Evolutionary conservation across 768 basidiomycete species (phyloP).

Genomic region (Daedaleopsis sinensis): DNA sequence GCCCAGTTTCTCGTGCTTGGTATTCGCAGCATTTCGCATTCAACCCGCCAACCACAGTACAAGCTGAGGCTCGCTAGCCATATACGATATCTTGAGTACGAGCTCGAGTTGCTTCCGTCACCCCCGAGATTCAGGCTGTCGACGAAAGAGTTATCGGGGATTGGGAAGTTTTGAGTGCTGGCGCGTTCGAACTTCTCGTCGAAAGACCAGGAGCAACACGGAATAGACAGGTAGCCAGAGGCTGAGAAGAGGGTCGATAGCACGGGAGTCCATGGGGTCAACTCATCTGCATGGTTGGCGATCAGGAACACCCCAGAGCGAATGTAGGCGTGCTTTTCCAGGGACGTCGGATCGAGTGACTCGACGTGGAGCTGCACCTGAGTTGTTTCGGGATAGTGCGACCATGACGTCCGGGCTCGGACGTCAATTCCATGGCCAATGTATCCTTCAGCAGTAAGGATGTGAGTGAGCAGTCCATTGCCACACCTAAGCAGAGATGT

Average conservation of each 20-base stretch:
- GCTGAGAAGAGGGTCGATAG: slow-evolving; percentile 64
- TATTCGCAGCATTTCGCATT: slow-evolving; percentile 85
- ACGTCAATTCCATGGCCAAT: slow-evolving; percentile 84
- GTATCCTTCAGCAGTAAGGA: slow-evolving; percentile 84
- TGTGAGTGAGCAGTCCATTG: slow-evolving; percentile 91
- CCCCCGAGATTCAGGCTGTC: slow-evolving; percentile 61
- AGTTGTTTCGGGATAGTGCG: slow-evolving; percentile 67
- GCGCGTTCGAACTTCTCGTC: slow-evolving; percentile 65
- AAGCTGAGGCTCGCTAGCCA: slow-evolving; percentile 79
- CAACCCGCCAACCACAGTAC: slow-evolving; percentile 84
- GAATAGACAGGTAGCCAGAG: slow-evolving; percentile 79
- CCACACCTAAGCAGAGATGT: slow-evolving; percentile 63
- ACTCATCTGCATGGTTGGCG: slow-evolving; percentile 95
- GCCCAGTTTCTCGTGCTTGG: slow-evolving; percentile 96
- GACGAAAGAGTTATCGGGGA: slow-evolving; percentile 33
- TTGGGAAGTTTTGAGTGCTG: slow-evolving; percentile 31
- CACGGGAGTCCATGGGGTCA: slow-evolving; percentile 93
- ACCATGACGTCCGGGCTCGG: slow-evolving; percentile 85
- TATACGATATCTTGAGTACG: slow-evolving; percentile 83
- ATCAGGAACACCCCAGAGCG: slow-evolving; percentile 71
- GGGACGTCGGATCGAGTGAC: slow-evolving; percentile 65
- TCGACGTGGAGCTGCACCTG: slow-evolving; percentile 63
- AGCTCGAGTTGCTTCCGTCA: slow-evolving; percentile 59
- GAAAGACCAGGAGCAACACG: slow-evolving; percentile 89
- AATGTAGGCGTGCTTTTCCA: slow-evolving; percentile 34